Percentiles rank a stretch among this genome's conserved stretches.
phyloP scores from a whole-genome alignment of 2,329 filamentous ascomycete genomes.

The Coleophoma eucalyptorum region DNA sequence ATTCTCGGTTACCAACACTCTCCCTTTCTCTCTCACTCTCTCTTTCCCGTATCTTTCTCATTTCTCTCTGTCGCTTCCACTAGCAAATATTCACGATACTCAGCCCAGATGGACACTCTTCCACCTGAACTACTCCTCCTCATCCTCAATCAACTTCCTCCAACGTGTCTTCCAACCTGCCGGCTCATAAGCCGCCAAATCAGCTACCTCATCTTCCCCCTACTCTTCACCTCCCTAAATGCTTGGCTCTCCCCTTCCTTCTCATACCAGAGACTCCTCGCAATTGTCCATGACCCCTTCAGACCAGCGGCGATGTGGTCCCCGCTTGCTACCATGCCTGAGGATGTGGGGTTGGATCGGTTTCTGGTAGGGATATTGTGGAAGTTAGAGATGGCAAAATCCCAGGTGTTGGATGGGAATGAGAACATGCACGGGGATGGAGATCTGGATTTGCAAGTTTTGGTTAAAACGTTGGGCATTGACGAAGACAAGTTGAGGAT shows the following conservation, averaged over 20 bases:
- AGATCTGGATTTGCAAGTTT: too few species aligned
- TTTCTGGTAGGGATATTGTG: too few species aligned
- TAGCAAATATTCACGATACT: neutral
- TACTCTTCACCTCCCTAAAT: conserved; percentile 14
- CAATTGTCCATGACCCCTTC: conserved; percentile 7
- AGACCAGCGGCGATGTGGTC: conserved; percentile 17
- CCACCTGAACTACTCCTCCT: conserved; percentile 13
- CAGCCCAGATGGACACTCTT: conserved; percentile 8
- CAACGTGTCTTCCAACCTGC: conserved; percentile 7
- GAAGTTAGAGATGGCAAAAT: too few species aligned
- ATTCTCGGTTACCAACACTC: neutral
- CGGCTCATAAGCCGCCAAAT: conserved; percentile 13
- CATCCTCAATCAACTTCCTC: conserved; percentile 12
- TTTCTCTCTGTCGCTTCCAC: too few species aligned
- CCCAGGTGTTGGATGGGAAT: too few species aligned
- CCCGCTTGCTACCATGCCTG: conserved; percentile 4
- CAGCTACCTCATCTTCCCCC: conserved; percentile 10
- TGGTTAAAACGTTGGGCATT: too few species aligned
- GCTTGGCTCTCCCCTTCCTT: conserved; percentile 10
- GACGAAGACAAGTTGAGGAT: too few species aligned
- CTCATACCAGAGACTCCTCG: conserved; percentile 6
- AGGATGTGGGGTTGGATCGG: too few species aligned
- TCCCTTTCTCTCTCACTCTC: too few species aligned
- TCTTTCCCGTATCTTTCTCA: too few species aligned
- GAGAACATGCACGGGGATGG: too few species aligned